Conservation (phyloP, 2,329 filamentous ascomycete species). For the Pseudogymnoascus sp. region DNA sequence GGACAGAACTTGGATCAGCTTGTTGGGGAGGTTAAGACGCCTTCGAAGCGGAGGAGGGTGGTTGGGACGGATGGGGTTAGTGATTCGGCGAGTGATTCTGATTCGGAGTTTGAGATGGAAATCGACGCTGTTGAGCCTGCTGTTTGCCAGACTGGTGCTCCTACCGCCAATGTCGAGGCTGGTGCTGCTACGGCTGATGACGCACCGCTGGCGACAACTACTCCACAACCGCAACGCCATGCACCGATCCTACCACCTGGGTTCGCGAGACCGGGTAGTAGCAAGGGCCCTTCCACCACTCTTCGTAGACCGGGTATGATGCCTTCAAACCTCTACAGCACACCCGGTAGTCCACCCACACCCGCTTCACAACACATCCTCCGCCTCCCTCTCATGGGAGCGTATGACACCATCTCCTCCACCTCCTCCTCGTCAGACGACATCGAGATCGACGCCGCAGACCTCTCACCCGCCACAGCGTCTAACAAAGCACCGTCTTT, state of each 20-base stretch:
- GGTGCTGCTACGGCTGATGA: neutral
- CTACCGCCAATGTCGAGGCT: neutral
- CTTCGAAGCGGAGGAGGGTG: constrained; percentile 15
- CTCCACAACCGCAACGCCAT: constrained; percentile 15
- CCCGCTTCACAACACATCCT: neutral
- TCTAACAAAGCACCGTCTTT: constrained; percentile 72
- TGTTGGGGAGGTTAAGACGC: constrained; percentile 51
- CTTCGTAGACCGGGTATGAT: neutral
- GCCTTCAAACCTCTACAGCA: neutral
- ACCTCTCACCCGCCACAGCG: constrained; percentile 57
- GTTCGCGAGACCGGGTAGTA: neutral
- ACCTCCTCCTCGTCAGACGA: constrained; percentile 26
- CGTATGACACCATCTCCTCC: neutral
- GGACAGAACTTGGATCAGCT: constrained; percentile 52
- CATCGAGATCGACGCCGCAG: constrained; percentile 44
- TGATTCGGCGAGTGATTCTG: constrained; percentile 25
- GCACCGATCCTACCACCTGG: constrained; percentile 11
- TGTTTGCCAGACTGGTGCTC: constrained; percentile 17
- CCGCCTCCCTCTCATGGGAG: neutral
- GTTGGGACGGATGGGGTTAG: neutral
- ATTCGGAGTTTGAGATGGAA: constrained; percentile 48
- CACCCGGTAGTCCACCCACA: neutral
- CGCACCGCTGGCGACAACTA: constrained; percentile 12
- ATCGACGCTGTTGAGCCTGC: constrained; percentile 34
- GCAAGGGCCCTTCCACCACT: neutral